Base-by-base conservation (phyloP, 257 asterid species). In the Mitragyna speciosa region DNA sequence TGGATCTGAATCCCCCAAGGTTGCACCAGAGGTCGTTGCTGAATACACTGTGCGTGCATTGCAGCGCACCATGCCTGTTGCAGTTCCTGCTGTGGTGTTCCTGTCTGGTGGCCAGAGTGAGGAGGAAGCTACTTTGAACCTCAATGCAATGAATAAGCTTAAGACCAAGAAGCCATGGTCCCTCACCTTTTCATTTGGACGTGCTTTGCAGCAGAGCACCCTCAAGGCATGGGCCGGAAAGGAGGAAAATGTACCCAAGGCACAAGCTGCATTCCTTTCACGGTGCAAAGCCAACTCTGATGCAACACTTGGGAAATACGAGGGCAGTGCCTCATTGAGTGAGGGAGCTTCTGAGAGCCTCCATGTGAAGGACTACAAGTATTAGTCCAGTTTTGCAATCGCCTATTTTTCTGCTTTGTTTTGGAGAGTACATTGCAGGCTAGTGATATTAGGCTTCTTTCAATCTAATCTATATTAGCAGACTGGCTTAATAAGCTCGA, bases 71-170 rank as follows among this genome's bases (percentile, higher is more conserved):
- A 89, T 94, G 98, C 98, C 98, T 3, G 70, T 91, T 73, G 98
- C 98, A 7, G 98, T 94, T 22, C 98, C 98, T 0, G 98, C 97
- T 8, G 97, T 93, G 0, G 98, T 94, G 78, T 94, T 94, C 80
- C 82, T 94, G 80, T 94, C 98, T 7, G 98, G 98, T 74, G 98
- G 98, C 22, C 98, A 94, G 89, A 94, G 98, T 39, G 97, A 94
- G 84, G 98, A 94, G 75, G 94, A 94, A 89, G 98, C 98, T 0
- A 91, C 98, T 0, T 72, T 83, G 51, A 94, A 94, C 89, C 96
- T 94, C 15, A 91, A 94, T 22, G 98, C 98, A 75, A 94, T 94
- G 95, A 94, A 94, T 91, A 88, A 91, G 63, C 88, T 92, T 2
- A 84, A 91, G 89, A 77, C 90, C 22, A 94, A 91, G 92, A 94